Conservation (phyloP, 441 rosid genomes). For the Corymbia calophylla region DNA sequence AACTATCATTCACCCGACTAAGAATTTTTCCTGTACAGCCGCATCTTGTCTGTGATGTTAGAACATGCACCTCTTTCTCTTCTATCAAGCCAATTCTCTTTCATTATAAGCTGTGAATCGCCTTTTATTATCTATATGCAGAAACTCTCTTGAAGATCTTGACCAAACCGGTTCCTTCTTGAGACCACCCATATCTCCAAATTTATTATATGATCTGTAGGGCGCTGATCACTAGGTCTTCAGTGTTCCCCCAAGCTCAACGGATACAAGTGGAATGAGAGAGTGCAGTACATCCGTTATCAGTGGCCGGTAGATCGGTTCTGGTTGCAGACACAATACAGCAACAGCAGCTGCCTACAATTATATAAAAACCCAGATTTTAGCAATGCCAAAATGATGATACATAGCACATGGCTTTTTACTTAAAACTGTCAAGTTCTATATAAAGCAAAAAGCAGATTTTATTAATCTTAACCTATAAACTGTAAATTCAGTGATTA, state of each 20-base stretch:
- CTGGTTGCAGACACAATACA: not conserved
- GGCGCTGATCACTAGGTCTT: not conserved
- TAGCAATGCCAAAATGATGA: not conserved
- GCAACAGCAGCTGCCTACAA: constrained; percentile 1
- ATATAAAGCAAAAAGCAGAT: not conserved
- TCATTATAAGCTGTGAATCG: not conserved
- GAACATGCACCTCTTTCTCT: not conserved
- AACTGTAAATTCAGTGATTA: not conserved
- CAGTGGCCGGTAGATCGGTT: not conserved
- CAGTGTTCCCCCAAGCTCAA: not conserved
- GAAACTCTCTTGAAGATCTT: not conserved
- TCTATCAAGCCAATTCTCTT: not conserved
- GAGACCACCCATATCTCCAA: not conserved
- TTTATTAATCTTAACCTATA: not conserved
- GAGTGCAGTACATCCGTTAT: not conserved
- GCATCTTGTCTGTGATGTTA: not conserved
- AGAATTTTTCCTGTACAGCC: not conserved
- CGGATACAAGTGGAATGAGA: not conserved
- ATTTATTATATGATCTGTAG: not conserved
- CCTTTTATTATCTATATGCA: not conserved
- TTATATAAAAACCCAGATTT: not conserved
- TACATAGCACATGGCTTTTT: not conserved
- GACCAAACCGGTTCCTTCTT: not conserved
- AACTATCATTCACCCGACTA: not conserved
- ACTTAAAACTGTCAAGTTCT: not conserved